A percentile compares a stretch with the other conserved stretches of the same genome.
Evolutionary conservation across 2,329 filamentous ascomycete genomes (phyloP).

Genomic region (Fusarium albosuccineum): DNA sequence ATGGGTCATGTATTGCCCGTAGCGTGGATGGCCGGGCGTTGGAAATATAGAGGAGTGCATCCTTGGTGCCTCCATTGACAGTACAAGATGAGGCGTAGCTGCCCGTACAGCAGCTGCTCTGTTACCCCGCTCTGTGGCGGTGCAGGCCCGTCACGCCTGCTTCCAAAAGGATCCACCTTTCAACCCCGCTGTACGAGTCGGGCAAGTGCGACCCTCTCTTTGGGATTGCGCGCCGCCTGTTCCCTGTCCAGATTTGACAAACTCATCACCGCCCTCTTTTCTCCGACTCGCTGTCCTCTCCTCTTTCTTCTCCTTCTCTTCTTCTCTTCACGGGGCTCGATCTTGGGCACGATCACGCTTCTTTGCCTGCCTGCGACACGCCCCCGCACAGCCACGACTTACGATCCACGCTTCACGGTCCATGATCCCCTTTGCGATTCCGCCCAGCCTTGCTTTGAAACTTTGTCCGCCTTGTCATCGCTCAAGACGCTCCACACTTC

Average conservation of each 20-base stretch:
- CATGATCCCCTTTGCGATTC: constrained; percentile 6
- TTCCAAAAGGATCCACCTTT: constrained; percentile 27
- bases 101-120: no score
- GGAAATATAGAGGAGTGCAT: no score
- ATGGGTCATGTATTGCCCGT: constrained; percentile 70
- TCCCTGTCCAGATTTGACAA: constrained; percentile 36
- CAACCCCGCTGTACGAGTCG: constrained; percentile 38
- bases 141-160: constrained; percentile 27
- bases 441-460: constrained; percentile 27
- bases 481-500: constrained; percentile 38
- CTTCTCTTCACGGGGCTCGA: constrained; percentile 33
- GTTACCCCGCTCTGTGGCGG: constrained; percentile 47
- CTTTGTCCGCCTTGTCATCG: constrained; percentile 14
- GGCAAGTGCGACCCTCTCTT: constrained; percentile 43
- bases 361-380: constrained; percentile 34
- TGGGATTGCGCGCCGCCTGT: constrained; percentile 31
- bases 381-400: constrained; percentile 23
- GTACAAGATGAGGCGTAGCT: not conserved
- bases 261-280: constrained; percentile 30
- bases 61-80: no score
- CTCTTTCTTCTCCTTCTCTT: constrained; percentile 21
- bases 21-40: no score
- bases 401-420: constrained; percentile 22
- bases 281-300: constrained; percentile 22
- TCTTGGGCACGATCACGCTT: constrained; percentile 33